A percentile compares a stretch with the other conserved stretches of the same genome.
Evolutionary conservation across 257 asterid species (phyloP).

Genomic region (Petunia secreta): DNA sequence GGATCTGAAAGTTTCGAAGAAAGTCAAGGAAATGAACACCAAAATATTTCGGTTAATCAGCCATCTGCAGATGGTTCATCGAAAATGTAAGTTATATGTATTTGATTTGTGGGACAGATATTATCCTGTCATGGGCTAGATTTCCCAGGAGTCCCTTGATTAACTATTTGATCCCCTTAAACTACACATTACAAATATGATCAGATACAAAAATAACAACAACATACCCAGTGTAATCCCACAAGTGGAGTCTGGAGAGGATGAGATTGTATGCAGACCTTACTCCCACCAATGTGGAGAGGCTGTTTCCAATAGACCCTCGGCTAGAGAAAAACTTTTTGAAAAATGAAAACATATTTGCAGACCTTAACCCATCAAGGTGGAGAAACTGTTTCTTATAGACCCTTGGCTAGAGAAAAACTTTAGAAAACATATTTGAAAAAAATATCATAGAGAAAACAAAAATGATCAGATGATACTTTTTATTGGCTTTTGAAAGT

Average conservation of each 20-base stretch:
- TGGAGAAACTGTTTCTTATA: no score
- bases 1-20: constrained; percentile 65
- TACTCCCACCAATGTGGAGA: no score
- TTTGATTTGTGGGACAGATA: background rate
- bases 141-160: background rate
- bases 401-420: no score
- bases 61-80: constrained; percentile 40
- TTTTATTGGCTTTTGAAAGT: constrained; percentile 15
- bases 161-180: background rate
- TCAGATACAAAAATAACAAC: background rate
- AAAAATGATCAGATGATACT: background rate
- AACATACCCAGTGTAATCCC: no score
- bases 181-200: background rate
- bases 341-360: no score
- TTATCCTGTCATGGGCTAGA: background rate
- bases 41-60: constrained; percentile 32
- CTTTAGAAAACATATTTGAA: no score
- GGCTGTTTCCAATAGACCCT: no score
- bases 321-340: no score
- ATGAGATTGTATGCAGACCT: no score
- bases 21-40: constrained; percentile 39
- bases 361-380: no score
- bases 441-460: no score
- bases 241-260: no score
- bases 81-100: constrained; percentile 37